Conservation (phyloP, 129 eudicot genomes). For the Scalesia atractyloides region DNA sequence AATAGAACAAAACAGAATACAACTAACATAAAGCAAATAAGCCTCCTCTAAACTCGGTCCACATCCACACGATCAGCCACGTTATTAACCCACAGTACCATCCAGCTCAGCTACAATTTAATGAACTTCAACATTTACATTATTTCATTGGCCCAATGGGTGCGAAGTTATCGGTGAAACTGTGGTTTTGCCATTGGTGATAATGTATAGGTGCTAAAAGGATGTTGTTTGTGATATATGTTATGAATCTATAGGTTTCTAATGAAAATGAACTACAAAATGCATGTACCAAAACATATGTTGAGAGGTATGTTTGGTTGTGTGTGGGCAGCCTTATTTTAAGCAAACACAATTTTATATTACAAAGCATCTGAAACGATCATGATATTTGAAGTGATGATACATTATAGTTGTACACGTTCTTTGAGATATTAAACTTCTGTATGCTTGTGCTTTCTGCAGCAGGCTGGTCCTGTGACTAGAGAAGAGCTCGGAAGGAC, state of each 20-base stretch:
- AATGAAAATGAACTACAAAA: neutral
- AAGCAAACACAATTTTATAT: neutral
- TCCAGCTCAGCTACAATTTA: too few species aligned
- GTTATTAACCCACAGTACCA: too few species aligned
- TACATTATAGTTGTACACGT: neutral
- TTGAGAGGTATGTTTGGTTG: neutral
- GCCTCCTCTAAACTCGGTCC: too few species aligned
- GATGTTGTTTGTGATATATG: conserved; percentile 2
- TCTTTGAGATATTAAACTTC: conserved; percentile 21
- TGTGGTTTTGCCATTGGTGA: conserved; percentile 3
- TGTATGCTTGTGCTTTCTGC: conserved; percentile 18
- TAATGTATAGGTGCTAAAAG: conserved; percentile 13
- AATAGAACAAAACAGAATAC: too few species aligned
- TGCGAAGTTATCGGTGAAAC: neutral
- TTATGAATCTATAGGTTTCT: conserved; percentile 4
- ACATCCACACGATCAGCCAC: too few species aligned
- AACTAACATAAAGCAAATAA: too few species aligned
- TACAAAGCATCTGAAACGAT: neutral
- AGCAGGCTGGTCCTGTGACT: conserved; percentile 71
- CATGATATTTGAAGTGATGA: neutral
- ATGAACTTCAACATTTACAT: too few species aligned
- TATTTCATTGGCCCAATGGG: neutral
- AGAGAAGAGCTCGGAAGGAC: conserved; percentile 98
- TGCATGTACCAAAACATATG: neutral
- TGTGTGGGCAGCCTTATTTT: neutral